Conservation (phyloP, 2,329 filamentous ascomycete species). For the Aspergillus tanneri region DNA sequence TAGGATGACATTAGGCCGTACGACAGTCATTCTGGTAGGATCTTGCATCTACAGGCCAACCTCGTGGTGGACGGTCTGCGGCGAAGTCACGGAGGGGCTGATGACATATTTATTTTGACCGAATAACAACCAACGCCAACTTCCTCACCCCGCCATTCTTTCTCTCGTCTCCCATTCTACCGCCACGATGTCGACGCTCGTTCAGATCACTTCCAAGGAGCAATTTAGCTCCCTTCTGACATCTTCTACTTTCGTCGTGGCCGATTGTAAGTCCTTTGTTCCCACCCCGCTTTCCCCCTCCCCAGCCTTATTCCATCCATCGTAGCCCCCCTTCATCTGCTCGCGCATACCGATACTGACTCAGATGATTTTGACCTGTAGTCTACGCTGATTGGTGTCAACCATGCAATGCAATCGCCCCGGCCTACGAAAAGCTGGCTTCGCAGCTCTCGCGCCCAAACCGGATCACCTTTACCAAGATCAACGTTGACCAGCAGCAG, state of each 20-base stretch:
- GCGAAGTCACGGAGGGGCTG: conserved; percentile 13
- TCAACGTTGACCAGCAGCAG: conserved; percentile 76
- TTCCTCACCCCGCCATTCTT: conserved; percentile 16
- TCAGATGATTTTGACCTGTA: conserved; percentile 39
- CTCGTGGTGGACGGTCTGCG: no score
- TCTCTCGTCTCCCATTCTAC: conserved; percentile 11
- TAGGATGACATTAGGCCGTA: no score
- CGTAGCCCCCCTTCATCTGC: conserved; percentile 12
- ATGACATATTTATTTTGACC: conserved; percentile 12
- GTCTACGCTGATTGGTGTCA: conserved; percentile 87
- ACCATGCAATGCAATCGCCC: conserved; percentile 80
- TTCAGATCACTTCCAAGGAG: conserved; percentile 61
- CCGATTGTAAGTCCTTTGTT: conserved; percentile 69
- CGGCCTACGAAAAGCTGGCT: conserved; percentile 77
- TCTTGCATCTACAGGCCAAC: no score
- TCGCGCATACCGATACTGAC: background rate
- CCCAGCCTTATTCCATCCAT: conserved; percentile 11
- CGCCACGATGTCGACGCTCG: conserved; percentile 43
- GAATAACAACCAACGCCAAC: conserved; percentile 18
- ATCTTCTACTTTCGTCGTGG: conserved; percentile 75
- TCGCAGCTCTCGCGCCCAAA: conserved; percentile 67
- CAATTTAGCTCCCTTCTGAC: conserved; percentile 69
- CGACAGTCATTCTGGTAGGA: no score
- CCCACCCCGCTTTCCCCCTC: conserved; percentile 14
- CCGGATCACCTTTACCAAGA: conserved; percentile 78